Evolutionary conservation across 1,284 basidiomycete genomes (phyloP).

Genomic region (Chondrostereum purpureum): DNA sequence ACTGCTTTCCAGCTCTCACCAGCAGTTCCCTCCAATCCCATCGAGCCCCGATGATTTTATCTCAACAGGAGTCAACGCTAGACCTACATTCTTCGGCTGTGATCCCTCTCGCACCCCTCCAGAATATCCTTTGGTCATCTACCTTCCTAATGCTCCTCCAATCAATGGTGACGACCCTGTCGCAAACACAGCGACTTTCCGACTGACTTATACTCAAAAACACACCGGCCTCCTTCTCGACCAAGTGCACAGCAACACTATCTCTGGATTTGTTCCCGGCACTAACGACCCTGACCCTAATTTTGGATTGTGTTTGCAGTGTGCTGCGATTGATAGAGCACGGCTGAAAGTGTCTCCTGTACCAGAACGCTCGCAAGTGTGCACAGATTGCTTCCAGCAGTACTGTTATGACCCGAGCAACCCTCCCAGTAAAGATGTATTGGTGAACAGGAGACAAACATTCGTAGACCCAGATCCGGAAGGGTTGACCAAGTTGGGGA

Average conservation of each 20-base stretch:
- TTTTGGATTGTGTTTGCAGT: conserved; percentile 49
- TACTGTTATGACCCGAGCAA: conserved; percentile 48
- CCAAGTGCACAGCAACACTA: conserved; percentile 43
- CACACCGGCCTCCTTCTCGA: conserved; percentile 46
- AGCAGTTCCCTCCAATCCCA: conserved; percentile 60
- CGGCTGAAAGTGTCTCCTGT: conserved; percentile 29
- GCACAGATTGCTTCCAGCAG: conserved; percentile 42
- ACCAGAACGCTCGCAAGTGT: conserved; percentile 33
- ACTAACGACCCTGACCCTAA: conserved; percentile 40
- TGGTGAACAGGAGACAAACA: conserved; percentile 36
- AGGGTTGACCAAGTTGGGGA: conserved; percentile 28
- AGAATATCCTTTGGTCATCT: conserved; percentile 52
- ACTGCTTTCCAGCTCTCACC: conserved; percentile 47
- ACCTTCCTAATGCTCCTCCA: conserved; percentile 61
- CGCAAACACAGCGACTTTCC: conserved; percentile 48
- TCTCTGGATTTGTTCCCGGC: conserved; percentile 52
- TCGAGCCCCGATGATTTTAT: conserved; percentile 46
- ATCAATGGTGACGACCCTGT: conserved; percentile 48
- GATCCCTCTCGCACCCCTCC: conserved; percentile 41
- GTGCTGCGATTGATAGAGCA: conserved; percentile 49
- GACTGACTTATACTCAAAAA: conserved; percentile 39
- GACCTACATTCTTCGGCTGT: conserved; percentile 77
- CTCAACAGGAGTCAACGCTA: conserved; percentile 55
- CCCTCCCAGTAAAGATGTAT: conserved; percentile 33
- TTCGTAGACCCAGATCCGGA: conserved; percentile 48